Evolutionary conservation across 257 asterid genomes (phyloP).

Genomic region (Rauvolfia tetraphylla): DNA sequence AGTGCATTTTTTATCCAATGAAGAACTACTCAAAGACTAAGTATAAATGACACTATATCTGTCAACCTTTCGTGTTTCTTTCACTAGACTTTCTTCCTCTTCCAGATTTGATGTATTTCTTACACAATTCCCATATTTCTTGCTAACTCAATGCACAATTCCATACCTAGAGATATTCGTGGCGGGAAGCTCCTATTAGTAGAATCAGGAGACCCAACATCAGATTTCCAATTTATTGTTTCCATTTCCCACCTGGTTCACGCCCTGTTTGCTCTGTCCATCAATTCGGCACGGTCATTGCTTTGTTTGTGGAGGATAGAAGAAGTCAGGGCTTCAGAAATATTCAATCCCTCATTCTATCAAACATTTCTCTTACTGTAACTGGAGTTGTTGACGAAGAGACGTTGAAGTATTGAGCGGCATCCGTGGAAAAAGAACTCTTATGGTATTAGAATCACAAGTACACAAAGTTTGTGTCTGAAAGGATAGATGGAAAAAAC

Average conservation of each 20-base stretch:
- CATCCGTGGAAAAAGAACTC: too few species aligned
- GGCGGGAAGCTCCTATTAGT: neutral
- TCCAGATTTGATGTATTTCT: neutral
- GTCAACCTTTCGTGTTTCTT: neutral
- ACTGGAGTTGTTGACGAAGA: neutral
- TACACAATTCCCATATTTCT: neutral
- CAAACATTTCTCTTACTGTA: neutral
- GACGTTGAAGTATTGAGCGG: too few species aligned
- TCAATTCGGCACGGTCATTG: neutral
- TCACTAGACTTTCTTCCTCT: neutral
- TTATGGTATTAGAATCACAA: too few species aligned
- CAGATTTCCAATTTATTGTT: neutral
- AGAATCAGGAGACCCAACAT: neutral
- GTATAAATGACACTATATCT: conserved; percentile 17
- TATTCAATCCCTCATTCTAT: neutral
- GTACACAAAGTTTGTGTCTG: neutral
- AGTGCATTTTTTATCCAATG: conserved; percentile 14
- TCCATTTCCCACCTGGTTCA: neutral
- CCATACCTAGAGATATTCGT: neutral
- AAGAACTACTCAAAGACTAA: conserved; percentile 27
- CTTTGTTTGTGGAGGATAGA: too few species aligned
- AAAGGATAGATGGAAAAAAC: too few species aligned
- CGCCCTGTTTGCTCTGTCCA: neutral
- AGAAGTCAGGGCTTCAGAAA: neutral
- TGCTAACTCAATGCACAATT: neutral